Evolutionary conservation across 257 asterid species (phyloP).

Genomic region (Linderniella brevidens): DNA sequence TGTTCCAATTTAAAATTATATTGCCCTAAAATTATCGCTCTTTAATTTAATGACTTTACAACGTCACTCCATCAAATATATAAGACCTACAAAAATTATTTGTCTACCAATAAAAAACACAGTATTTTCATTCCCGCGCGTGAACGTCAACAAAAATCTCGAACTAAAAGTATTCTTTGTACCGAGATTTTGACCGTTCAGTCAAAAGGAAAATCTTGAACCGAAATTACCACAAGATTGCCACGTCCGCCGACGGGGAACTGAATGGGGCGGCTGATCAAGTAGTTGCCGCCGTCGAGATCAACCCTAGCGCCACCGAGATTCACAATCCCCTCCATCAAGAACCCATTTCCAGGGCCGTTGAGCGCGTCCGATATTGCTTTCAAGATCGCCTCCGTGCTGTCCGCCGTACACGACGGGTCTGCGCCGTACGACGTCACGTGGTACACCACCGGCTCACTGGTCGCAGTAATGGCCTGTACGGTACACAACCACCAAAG

Average conservation of each 20-base stretch:
- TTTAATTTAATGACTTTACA: no score
- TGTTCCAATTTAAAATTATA: no score
- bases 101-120: no score
- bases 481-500: no score
- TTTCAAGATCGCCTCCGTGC: slow-evolving; percentile 45
- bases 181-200: neutral
- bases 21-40: no score
- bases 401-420: slow-evolving; percentile 57
- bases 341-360: slow-evolving; percentile 38
- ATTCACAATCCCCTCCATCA: slow-evolving; percentile 40
- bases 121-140: no score
- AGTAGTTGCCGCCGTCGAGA: slow-evolving; percentile 82
- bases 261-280: slow-evolving; percentile 56
- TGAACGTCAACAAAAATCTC: no score
- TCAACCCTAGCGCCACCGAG: slow-evolving; percentile 75
- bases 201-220: neutral
- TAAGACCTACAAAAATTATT: no score
- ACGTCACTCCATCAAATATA: no score
- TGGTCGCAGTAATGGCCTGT: no score
- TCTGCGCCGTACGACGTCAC: slow-evolving; percentile 78
- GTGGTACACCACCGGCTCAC: slow-evolving; percentile 21
- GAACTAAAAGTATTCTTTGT: neutral
- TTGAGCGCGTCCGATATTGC: slow-evolving; percentile 57
- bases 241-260: slow-evolving; percentile 56
- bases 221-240: slow-evolving; percentile 40